Evolutionary conservation across 805 yeast genomes (phyloP), one percentile per base, ranked within the genome.

Genomic region (Barnettozyma populi): DNA sequence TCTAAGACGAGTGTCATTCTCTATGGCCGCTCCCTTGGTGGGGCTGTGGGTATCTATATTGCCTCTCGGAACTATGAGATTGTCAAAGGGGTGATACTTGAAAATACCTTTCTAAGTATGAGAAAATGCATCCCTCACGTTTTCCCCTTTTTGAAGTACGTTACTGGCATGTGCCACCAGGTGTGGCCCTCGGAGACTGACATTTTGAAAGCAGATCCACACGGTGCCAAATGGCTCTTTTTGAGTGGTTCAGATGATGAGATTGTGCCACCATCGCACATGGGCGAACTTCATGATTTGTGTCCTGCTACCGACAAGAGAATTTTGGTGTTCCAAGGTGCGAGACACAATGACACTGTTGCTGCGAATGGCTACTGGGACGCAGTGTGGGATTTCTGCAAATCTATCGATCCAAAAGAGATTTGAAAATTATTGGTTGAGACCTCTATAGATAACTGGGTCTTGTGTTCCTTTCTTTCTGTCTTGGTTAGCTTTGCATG

Each of bases 21-120:
- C 9, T 90, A 90, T 61, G 98, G 98, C 2, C 73, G 97, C 43
- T 87, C 96, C 9, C 69, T 92, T 11, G 99, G 99, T 32, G 98
- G 98, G 3, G 99, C 98, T 0, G 96, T 87, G 32, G 89, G 95
- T 7, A 77, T 90, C 18, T 86, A 89, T 66, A 76, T 89, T 45
- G 90, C 94, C 0, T 73, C 88, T 2, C 73, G 73, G 20, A 76
- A 74, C 57, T 70, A 80, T 2, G 57, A 65, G 1, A 50, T 71
- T 27, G 69, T 88, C 13, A 72, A 73, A 46, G 96, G 84, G 2
- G 56, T 90, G 9, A 75, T 94, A 2, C 64, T 92, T 32, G 99
- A 92, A 59, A 92, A 92, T 64, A 89, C 98, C 1, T 92, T 92
- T 52, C 67, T 88, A 44, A 79, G 84, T 45, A 77, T 92, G 16